Evolutionary conservation across 257 asterid genomes (phyloP), one percentile per base, ranked within the genome.

Genomic region (Knoxia roxburghii): DNA sequence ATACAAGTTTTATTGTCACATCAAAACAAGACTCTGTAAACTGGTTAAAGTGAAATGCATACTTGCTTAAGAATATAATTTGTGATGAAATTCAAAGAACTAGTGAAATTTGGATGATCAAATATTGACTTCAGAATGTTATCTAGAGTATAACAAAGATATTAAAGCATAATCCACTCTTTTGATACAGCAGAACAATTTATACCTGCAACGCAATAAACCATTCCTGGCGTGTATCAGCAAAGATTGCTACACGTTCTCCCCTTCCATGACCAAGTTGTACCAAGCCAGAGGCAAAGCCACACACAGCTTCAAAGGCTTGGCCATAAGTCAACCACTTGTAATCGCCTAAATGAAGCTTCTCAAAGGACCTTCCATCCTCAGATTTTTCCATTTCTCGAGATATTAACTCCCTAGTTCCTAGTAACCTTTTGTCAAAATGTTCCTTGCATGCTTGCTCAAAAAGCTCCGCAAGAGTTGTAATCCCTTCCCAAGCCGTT

Each of bases 141-240:
- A 23, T 49, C 32, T 43, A 53, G 20, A 13, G 59, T 35, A 20
- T 20, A 61, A 12, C 30, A 65, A 45, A 14, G 64, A 71, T n/a
- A 14, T 21, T 35, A 30, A 18, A n/a, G 20, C 63, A 48, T 30
- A 15, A 48, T 57, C 21, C 35, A 46, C 41, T 45, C 24, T 37
- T 37, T 30, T 29, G 15, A 66, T 23, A 6, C 39, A 41, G 27
- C 30, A 46, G 43, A 57, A 39, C 17, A 40, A 17, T 49, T 35
- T 64, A 29, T 74, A 94, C 99, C 99, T 94, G 99, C 77, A 94
- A 73, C 15, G 99, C 95, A 68, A 94, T 80, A 72, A 90, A 87
- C 99, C 99, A 94, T 80, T 94, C 97, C 71, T 84, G 87, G 45
- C 97, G 73, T 33, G 99, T 94, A 79, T 94, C 99, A 65, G 99